These are phyloP conservation scores for Trichoderma simmonsii DNA, from an alignment of 2,329 filamentous ascomycete species.

Conservation along the genomic window DNA sequence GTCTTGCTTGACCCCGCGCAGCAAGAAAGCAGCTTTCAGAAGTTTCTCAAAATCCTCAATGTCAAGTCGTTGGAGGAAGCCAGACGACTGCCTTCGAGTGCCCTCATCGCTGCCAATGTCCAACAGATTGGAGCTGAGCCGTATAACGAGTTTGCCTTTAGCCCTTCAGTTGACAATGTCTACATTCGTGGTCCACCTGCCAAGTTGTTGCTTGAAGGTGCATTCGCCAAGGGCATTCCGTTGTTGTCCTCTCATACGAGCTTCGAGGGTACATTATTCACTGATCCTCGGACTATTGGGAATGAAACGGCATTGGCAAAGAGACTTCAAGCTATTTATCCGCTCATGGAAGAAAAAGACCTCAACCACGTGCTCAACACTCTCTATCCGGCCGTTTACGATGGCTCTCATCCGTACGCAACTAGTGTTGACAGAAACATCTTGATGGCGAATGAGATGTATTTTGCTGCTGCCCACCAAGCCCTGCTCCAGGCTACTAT, in stretches of 20 bases:
- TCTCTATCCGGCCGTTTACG: not conserved
- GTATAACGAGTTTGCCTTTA: not conserved
- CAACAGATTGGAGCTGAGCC: not conserved
- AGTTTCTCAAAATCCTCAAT: not conserved
- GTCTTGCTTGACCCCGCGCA: not conserved
- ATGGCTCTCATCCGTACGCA: not conserved
- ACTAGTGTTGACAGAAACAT: not conserved
- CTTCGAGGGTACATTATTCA: not conserved
- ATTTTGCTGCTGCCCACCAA: not conserved
- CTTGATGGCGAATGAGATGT: not conserved
- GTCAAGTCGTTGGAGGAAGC: not conserved
- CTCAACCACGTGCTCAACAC: not conserved
- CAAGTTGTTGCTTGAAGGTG: not conserved
- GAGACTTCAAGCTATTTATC: not conserved
- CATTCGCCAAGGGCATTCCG: not conserved
- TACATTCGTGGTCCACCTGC: not conserved
- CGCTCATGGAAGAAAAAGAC: not conserved
- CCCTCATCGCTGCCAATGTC: not conserved
- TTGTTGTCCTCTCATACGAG: not conserved
- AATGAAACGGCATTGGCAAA: not conserved
- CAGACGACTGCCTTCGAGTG: not conserved
- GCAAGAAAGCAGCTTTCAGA: not conserved
- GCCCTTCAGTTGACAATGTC: not conserved
- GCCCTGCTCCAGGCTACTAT: not conserved
- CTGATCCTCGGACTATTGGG: not conserved